Evolutionary conservation across 1,284 basidiomycete genomes (phyloP).

Genomic region (Ganoderma lucidum): DNA sequence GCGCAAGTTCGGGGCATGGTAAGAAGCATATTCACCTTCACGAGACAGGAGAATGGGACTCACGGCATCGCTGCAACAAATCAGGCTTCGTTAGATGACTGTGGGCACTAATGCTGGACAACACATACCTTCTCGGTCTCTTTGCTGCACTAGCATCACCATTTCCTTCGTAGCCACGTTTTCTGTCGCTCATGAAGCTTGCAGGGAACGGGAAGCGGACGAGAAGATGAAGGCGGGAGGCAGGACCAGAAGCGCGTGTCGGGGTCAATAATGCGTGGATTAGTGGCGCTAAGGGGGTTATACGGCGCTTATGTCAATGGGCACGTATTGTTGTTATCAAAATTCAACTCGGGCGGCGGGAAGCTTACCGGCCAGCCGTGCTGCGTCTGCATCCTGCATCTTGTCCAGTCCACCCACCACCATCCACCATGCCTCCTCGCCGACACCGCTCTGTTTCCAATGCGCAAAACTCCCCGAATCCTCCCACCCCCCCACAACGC

Average conservation of each 20-base stretch:
- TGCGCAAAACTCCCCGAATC: conserved; percentile 28
- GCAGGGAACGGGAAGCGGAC: neutral
- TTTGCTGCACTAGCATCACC: conserved; percentile 61
- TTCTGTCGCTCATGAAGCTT: conserved; percentile 45
- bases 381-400: neutral
- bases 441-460: conserved; percentile 40
- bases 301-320: neutral
- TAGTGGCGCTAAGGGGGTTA: conserved; percentile 4
- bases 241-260: conserved; percentile 6
- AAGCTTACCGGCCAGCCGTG: neutral
- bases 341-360: conserved; percentile 2
- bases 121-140: conserved; percentile 75
- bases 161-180: conserved; percentile 49
- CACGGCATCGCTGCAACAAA: conserved; percentile 65
- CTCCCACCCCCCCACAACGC: conserved; percentile 31
- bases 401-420: conserved; percentile 24
- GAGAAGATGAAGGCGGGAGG: conserved; percentile 12
- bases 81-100: conserved; percentile 22
- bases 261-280: neutral
- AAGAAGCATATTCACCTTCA: conserved; percentile 77
- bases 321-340: conserved; percentile 1
- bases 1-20: conserved; percentile 54
- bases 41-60: conserved; percentile 54
- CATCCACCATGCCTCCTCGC: conserved; percentile 37
- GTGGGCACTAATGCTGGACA: conserved; percentile 8